Conservation (phyloP, 1,139 yeast species). For the Fermentozyma sake region DNA sequence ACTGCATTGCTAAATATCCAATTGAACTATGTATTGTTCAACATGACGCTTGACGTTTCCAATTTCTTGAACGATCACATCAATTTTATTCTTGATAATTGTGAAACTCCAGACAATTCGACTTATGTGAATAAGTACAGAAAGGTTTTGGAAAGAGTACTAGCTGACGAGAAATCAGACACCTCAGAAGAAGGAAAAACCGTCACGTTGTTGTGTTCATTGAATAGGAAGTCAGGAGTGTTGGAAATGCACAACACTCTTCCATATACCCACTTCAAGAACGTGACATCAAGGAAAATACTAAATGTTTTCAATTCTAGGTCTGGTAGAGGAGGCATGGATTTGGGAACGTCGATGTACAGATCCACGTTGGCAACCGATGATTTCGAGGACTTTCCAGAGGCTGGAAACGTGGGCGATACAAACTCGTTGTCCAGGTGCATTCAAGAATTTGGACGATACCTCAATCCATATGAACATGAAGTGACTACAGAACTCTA, state of each 20-base stretch:
- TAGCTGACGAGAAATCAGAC: slow-evolving; percentile 1
- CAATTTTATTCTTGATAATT: slow-evolving; percentile 5
- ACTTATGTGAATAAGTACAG: slow-evolving; percentile 3
- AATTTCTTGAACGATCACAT: slow-evolving; percentile 16
- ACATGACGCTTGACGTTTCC: slow-evolving; percentile 25
- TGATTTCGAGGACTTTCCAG: slow-evolving; percentile 4
- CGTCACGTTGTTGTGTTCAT: slow-evolving; percentile 25
- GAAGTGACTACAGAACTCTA: slow-evolving; percentile 3
- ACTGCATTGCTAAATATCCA: slow-evolving; percentile 31
- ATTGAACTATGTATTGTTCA: slow-evolving; percentile 33
- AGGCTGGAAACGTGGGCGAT: slow-evolving; percentile 1
- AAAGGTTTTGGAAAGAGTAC: slow-evolving; percentile 4
- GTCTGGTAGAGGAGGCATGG: not conserved
- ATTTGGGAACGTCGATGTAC: slow-evolving; percentile 1
- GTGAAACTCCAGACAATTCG: slow-evolving; percentile 2
- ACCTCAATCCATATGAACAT: slow-evolving; percentile 4
- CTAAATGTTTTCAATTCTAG: slow-evolving; percentile 1
- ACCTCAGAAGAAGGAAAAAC: slow-evolving; percentile 4
- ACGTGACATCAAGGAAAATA: slow-evolving; percentile 1
- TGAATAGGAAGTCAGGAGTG: slow-evolving; percentile 29
- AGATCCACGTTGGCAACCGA: slow-evolving; percentile 1
- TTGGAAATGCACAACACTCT: slow-evolving; percentile 18
- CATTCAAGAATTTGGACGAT: slow-evolving; percentile 2
- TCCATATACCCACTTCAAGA: slow-evolving; percentile 5
- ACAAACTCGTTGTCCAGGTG: slow-evolving; percentile 1